A percentile compares a stretch with the other conserved stretches of the same genome.
Evolutionary conservation across 2,329 filamentous ascomycete genomes (phyloP).

Genomic region (Alternaria longipes): DNA sequence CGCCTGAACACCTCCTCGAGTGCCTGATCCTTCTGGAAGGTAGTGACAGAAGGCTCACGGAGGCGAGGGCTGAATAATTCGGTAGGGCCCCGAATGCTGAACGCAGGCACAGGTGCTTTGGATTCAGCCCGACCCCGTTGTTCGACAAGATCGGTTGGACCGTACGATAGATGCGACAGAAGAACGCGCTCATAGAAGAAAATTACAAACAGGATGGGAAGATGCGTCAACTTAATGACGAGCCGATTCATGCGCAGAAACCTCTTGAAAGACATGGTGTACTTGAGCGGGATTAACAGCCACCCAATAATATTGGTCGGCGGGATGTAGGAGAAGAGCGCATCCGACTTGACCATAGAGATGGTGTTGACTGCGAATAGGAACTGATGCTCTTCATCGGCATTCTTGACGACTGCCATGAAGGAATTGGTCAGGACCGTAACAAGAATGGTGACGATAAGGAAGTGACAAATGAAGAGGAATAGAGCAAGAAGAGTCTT

Average conservation of each 20-base stretch:
- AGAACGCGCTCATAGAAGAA: slow-evolving; percentile 86
- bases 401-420: slow-evolving; percentile 93
- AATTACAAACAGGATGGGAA: slow-evolving; percentile 85
- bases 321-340: slow-evolving; percentile 91
- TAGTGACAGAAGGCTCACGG: slow-evolving; percentile 86
- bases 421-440: slow-evolving; percentile 97
- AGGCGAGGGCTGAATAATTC: slow-evolving; percentile 80
- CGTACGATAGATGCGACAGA: slow-evolving; percentile 78
- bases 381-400: slow-evolving; percentile 90
- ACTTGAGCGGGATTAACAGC: slow-evolving; percentile 84
- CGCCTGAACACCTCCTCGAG: slow-evolving; percentile 88
- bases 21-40: slow-evolving; percentile 87
- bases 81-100: slow-evolving; percentile 48
- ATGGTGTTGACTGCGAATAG: slow-evolving; percentile 97
- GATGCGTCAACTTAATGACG: slow-evolving; percentile 90
- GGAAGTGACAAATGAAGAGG: slow-evolving; percentile 92
- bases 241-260: slow-evolving; percentile 90
- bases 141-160: slow-evolving; percentile 87
- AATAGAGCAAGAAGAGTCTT: slow-evolving; percentile 80
- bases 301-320: slow-evolving; percentile 92
- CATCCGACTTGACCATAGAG: slow-evolving; percentile 98
- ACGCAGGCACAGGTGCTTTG: slow-evolving; percentile 61
- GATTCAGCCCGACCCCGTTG: slow-evolving; percentile 68
- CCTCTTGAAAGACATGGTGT: slow-evolving; percentile 77
- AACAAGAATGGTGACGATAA: slow-evolving; percentile 92